Conservation (phyloP, 345 rosid species). For the Gossypium arboreum region DNA sequence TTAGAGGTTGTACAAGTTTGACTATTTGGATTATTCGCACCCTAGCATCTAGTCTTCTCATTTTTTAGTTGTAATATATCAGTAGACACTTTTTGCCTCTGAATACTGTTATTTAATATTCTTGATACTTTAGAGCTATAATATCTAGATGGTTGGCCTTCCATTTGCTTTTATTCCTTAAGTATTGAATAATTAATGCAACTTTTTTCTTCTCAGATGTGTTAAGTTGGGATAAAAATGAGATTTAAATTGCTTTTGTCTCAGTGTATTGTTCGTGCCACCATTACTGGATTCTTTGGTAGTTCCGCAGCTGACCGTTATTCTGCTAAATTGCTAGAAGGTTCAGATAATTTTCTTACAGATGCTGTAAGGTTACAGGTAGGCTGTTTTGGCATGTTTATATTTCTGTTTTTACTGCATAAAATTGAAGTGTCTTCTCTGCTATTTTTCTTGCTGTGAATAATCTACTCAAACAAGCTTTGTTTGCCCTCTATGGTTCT, state of each 20-base stretch:
- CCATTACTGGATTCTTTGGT: slow-evolving; percentile 52
- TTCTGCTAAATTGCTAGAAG: slow-evolving; percentile 40
- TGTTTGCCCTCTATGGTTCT: neutral
- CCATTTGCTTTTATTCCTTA: neutral
- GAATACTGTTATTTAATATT: neutral
- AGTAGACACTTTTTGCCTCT: neutral
- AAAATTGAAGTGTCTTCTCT: neutral
- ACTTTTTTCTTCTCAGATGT: slow-evolving; percentile 7
- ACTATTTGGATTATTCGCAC: neutral
- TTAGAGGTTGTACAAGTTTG: slow-evolving; percentile 5
- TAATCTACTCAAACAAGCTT: neutral
- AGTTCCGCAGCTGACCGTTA: slow-evolving; percentile 28
- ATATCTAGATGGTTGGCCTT: slow-evolving; percentile 11
- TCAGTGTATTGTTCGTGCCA: slow-evolving; percentile 81
- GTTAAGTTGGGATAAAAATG: slow-evolving; percentile 12
- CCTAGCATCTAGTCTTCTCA: neutral
- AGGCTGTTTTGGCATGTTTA: slow-evolving; percentile 21
- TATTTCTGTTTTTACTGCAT: neutral
- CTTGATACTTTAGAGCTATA: neutral
- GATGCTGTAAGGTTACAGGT: slow-evolving; percentile 84
- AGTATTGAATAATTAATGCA: neutral
- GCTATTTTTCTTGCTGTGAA: neutral
- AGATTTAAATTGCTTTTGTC: slow-evolving; percentile 24
- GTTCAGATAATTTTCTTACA: slow-evolving; percentile 44
- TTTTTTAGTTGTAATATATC: neutral